These are phyloP conservation scores for Penicillium dipodomyicola DNA, from an alignment of 495 filamentous ascomycete genomes.

Conservation along the genomic window DNA sequence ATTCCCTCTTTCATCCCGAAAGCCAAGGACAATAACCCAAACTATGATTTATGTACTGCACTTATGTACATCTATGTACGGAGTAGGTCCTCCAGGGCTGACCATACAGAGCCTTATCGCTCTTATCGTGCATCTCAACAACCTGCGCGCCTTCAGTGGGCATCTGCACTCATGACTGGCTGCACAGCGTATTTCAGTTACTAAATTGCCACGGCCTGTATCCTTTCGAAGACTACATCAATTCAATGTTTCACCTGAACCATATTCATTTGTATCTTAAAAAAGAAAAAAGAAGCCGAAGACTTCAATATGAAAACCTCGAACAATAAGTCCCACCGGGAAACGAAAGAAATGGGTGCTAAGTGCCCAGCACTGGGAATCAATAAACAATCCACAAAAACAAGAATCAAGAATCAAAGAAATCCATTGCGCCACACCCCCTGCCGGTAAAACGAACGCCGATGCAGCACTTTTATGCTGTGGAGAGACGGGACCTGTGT, in stretches of 20 bases:
- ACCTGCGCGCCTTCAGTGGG: background rate
- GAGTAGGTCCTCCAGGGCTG: background rate
- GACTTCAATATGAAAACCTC: conserved; percentile 8
- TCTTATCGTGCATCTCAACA: conserved; percentile 6
- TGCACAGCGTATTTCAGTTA: conserved; percentile 6
- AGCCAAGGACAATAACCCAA: background rate
- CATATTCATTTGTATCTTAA: background rate
- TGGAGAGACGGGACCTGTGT: background rate
- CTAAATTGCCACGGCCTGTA: conserved; percentile 16
- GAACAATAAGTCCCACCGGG: conserved; percentile 11
- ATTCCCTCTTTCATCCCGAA: background rate
- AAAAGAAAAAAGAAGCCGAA: background rate
- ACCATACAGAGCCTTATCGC: conserved; percentile 1
- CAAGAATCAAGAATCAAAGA: conserved; percentile 8
- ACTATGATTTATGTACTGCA: background rate
- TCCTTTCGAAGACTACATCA: background rate
- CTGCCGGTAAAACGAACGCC: conserved; percentile 13
- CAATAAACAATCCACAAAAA: conserved; percentile 2
- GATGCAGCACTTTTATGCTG: conserved; percentile 11
- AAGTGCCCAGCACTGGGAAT: conserved; percentile 7
- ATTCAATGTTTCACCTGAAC: background rate
- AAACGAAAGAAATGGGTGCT: conserved; percentile 9
- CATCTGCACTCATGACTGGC: conserved; percentile 11
- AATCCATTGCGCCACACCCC: conserved; percentile 10
- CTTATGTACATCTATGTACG: background rate